Percentiles rank a stretch among this genome's conserved stretches.
phyloP scores from a whole-genome alignment of 1,284 basidiomycete species.

The Cryptococcus sp. region DNA sequence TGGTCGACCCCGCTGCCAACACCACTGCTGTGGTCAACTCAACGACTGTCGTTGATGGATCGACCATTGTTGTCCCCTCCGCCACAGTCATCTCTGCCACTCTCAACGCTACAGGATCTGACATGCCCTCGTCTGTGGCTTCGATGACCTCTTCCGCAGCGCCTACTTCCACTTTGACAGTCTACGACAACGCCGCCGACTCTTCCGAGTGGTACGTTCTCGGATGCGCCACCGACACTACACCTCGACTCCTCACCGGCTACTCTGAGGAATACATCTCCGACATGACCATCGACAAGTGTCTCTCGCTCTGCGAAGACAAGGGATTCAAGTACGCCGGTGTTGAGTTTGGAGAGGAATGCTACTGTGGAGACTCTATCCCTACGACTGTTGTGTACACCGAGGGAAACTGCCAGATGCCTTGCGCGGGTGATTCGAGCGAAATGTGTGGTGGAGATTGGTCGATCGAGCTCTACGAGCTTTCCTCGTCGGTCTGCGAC shows the following conservation, averaged over 20 bases:
- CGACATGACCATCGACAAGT: conserved; percentile 26
- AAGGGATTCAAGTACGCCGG: conserved; percentile 32
- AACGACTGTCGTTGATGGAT: background rate
- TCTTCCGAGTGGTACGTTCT: conserved; percentile 21
- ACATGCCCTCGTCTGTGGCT: conserved; percentile 5
- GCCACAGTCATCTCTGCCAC: background rate
- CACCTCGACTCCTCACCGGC: conserved; percentile 14
- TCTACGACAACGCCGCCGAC: background rate
- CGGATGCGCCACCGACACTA: conserved; percentile 31
- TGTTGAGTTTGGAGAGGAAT: conserved; percentile 31
- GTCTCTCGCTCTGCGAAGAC: conserved; percentile 24
- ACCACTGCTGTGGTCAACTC: background rate
- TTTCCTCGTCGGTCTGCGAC: conserved; percentile 4
- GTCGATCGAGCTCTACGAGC: conserved; percentile 24
- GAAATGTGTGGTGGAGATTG: conserved; percentile 30
- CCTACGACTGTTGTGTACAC: conserved; percentile 8
- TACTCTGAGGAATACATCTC: conserved; percentile 2
- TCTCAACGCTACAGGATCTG: conserved; percentile 1
- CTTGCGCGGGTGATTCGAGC: conserved; percentile 25
- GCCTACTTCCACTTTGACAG: conserved; percentile 5
- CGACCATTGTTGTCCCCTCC: background rate
- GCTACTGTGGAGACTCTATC: conserved; percentile 30
- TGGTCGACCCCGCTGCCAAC: background rate
- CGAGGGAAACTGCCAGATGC: conserved; percentile 17
- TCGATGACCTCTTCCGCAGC: conserved; percentile 8